phyloP scores from a whole-genome alignment of 192 early-diverging fungal species.

The Globomyces pollinis-pini region DNA sequence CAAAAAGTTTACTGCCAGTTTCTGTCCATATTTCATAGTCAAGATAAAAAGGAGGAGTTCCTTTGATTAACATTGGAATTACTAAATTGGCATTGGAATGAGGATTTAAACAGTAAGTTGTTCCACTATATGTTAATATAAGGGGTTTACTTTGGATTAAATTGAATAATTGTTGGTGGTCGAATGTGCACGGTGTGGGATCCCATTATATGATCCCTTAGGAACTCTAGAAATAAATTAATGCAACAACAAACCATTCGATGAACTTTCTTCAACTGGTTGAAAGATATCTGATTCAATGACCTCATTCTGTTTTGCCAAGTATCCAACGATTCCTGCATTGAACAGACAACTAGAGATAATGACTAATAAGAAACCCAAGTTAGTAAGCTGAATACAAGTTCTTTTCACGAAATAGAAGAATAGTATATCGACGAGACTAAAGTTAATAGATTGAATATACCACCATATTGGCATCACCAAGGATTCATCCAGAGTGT shows the following conservation, averaged over 20 bases:
- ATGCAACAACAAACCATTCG: background rate
- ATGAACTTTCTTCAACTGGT: background rate
- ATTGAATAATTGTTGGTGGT: constrained; percentile 31
- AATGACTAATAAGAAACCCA: background rate
- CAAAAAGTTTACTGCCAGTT: constrained; percentile 17
- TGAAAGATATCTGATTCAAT: too few species aligned
- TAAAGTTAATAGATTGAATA: background rate
- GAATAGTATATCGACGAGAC: background rate
- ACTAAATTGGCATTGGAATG: background rate
- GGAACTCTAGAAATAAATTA: background rate
- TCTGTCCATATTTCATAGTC: constrained; percentile 17
- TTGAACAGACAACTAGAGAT: constrained; percentile 4
- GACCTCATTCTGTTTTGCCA: background rate
- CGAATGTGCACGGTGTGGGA: constrained; percentile 39
- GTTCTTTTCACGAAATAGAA: too few species aligned
- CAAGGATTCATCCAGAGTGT: background rate
- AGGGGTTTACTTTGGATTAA: too few species aligned
- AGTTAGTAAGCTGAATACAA: too few species aligned
- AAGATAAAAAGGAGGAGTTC: constrained; percentile 32
- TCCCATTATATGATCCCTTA: constrained; percentile 33
- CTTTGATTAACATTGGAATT: constrained; percentile 35
- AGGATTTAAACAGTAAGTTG: constrained; percentile 21
- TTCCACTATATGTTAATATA: too few species aligned
- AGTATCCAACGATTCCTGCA: constrained; percentile 4
- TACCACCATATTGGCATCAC: background rate